phyloP scores from a whole-genome alignment of 228 moss, liverwort and hornwort species.

The Sphagnum magellanicum region DNA sequence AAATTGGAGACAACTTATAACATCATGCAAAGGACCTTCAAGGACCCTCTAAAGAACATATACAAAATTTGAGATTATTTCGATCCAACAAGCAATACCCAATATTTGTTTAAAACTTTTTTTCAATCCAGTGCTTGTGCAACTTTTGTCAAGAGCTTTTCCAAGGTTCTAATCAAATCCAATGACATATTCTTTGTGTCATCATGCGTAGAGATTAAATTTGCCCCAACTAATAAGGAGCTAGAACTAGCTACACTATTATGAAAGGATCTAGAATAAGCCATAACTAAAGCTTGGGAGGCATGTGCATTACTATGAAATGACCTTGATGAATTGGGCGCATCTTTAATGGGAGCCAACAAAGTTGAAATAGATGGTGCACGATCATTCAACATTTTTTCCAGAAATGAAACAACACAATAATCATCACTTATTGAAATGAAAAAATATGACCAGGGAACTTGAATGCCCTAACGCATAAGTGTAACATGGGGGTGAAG shows the following conservation, averaged over 20 bases:
- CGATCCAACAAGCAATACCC: neutral
- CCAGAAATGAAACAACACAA: constrained; percentile 11
- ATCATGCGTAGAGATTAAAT: neutral
- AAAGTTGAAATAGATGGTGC: constrained; percentile 9
- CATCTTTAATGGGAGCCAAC: constrained; percentile 5
- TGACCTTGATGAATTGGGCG: neutral
- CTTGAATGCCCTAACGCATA: constrained; percentile 4
- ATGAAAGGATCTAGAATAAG: neutral
- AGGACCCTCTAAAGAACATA: neutral
- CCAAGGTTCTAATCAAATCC: constrained; percentile 5
- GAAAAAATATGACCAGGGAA: constrained; percentile 7
- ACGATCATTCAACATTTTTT: constrained; percentile 4
- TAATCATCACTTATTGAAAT: constrained; percentile 9
- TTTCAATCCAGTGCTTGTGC: constrained; percentile 5
- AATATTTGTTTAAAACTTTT: neutral
- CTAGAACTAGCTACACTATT: neutral
- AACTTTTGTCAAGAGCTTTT: constrained; percentile 6
- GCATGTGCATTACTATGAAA: neutral
- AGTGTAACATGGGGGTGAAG: constrained; percentile 9
- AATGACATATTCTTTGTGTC: neutral
- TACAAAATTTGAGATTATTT: neutral
- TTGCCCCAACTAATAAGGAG: neutral
- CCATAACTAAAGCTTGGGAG: neutral
- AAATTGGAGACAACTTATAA: too few relatives aligned
- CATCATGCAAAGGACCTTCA: too few relatives aligned